Evolutionary conservation across 805 yeast species (phyloP), one percentile per base, ranked within the genome.

Genomic region (Candida golubevii): DNA sequence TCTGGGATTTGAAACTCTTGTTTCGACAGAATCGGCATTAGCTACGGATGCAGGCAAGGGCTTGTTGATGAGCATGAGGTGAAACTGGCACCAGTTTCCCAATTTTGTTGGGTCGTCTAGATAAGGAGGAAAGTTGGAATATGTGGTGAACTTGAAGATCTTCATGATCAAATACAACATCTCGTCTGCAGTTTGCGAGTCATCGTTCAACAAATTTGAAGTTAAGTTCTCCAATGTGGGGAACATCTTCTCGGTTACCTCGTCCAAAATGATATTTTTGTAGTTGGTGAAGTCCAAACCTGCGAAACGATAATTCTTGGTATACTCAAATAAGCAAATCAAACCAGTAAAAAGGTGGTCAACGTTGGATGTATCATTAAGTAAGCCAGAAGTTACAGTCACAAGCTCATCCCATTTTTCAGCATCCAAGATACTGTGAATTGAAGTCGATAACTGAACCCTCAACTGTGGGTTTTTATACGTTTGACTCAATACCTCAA

Each of bases 381-480:
- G 41, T 42, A 54, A 46, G 32, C 47, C 42, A 10, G 37, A 36
- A 6, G 51, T 50, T 18, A 51, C 44, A 4, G 41, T 39, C 12
- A 44, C 45, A 6, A 42, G 66, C 66, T 65, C 70, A 14, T 65
- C 68, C 76, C 76, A 71, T 45, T 70, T 71, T 18, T 78, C 80
- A 31, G 67, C 62, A 43, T 66, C 63, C 47, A 83, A 60, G 8
- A 83, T 79, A 35, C 67, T 71, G 57, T 80, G 74, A 37, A 84
- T 62, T 0, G 85, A 75, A 27, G 78, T 77, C 13, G 82, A 63
- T 39, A 83, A 62, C 58, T 81, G 87, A 28, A 81, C 75, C 52
- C 77, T 67, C 34, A 83, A 46, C 49, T 60, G 65, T 30, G 52
- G 53, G 46, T 59, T 63, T 44, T 61, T 63, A 48, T 65, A 62